Evolutionary conservation across 1,139 yeast species (phyloP).

Genomic region (Yamadazyma mexicana): DNA sequence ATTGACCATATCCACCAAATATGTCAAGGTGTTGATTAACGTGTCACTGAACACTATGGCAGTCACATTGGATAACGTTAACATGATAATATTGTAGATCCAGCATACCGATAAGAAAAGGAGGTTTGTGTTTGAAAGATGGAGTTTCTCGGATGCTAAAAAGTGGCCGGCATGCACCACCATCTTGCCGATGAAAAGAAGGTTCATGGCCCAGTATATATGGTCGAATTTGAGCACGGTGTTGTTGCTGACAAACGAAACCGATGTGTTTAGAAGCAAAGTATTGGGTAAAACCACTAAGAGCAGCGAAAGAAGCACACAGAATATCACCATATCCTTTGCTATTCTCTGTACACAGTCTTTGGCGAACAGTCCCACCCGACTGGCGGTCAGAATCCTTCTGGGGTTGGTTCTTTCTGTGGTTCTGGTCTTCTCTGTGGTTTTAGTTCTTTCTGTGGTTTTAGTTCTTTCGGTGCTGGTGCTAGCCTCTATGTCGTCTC

Average conservation of each 20-base stretch:
- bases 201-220: constrained; percentile 19
- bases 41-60: constrained; percentile 22
- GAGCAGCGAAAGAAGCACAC: constrained; percentile 3
- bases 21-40: constrained; percentile 20
- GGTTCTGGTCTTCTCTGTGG: not conserved
- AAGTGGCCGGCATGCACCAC: constrained; percentile 15
- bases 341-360: not conserved
- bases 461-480: not conserved
- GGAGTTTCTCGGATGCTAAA: not conserved
- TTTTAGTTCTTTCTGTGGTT: not conserved
- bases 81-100: constrained; percentile 4
- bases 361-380: no score
- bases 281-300: constrained; percentile 17
- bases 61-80: constrained; percentile 1
- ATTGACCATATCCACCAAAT: constrained; percentile 8
- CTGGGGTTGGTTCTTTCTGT: not conserved
- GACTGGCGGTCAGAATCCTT: no score
- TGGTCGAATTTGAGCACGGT: constrained; percentile 22
- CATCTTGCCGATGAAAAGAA: constrained; percentile 15
- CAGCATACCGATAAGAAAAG: constrained; percentile 3
- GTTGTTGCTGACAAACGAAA: constrained; percentile 14
- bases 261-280: constrained; percentile 20
- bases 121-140: not conserved
- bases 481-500: not conserved
- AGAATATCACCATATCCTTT: not conserved